phyloP scores from a whole-genome alignment of 2,329 filamentous ascomycete species.

The Colletotrichum viniferum region DNA sequence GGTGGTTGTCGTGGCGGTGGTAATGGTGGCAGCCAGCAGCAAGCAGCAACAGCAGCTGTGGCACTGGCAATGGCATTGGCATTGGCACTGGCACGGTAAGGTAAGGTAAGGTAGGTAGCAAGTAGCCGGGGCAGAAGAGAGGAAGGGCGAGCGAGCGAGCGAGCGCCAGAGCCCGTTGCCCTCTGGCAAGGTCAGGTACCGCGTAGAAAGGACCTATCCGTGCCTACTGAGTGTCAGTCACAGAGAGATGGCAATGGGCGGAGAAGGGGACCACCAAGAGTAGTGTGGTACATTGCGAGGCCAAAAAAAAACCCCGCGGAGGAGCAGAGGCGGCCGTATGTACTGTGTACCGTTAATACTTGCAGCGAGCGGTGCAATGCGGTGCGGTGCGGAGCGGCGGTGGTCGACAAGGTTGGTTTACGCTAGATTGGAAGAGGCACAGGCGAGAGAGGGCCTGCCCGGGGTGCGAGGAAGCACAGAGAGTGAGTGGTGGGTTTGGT shows the following conservation, averaged over 20 bases:
- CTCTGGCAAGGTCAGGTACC: neutral
- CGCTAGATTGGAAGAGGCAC: conserved; percentile 17
- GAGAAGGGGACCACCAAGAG: neutral
- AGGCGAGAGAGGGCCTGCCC: conserved; percentile 6
- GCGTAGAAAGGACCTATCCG: neutral
- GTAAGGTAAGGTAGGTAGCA: no score
- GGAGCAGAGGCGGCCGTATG: neutral
- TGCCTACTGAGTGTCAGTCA: neutral
- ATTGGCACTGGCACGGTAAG: neutral
- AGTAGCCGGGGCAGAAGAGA: neutral
- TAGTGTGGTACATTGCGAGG: neutral
- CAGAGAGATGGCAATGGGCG: neutral
- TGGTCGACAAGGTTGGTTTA: conserved; percentile 18
- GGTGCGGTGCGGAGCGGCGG: conserved; percentile 1
- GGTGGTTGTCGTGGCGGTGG: neutral
- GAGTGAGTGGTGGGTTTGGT: conserved; percentile 16
- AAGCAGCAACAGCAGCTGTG: neutral
- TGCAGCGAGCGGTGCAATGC: neutral
- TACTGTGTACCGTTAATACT: neutral
- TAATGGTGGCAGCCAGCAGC: neutral
- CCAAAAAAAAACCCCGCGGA: neutral
- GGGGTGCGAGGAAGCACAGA: conserved; percentile 5
- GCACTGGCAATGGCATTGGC: neutral
- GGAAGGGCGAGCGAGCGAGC: neutral
- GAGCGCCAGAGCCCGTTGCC: neutral